Evolutionary conservation across 495 filamentous ascomycete species (phyloP).

Genomic region (Penicillium malachiteum): DNA sequence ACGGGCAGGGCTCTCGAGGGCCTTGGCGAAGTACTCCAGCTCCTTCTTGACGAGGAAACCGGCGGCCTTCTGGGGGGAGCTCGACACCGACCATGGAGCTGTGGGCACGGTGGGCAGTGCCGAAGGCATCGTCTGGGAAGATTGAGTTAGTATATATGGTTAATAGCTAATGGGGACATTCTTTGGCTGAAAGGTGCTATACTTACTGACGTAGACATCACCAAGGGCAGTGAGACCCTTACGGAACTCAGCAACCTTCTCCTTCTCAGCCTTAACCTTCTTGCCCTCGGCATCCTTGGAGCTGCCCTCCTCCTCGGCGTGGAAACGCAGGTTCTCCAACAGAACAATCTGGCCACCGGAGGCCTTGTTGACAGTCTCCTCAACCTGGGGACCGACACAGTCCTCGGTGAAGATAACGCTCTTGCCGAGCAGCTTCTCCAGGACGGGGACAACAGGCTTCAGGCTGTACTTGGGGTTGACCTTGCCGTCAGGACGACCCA

Average conservation of each 20-base stretch:
- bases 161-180: neutral
- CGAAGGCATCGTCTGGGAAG: constrained; percentile 87
- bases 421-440: constrained; percentile 84
- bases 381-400: constrained; percentile 84
- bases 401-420: constrained; percentile 85
- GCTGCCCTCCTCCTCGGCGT: constrained; percentile 95
- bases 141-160: constrained; percentile 17
- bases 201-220: constrained; percentile 93
- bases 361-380: constrained; percentile 84
- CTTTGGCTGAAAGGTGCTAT: neutral
- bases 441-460: constrained; percentile 85
- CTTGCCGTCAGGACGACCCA: constrained; percentile 92
- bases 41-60: constrained; percentile 99
- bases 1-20: constrained; percentile 86
- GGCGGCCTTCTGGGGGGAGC: constrained; percentile 90
- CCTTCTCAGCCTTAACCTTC: constrained; percentile 97
- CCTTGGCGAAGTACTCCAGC: constrained; percentile 98
- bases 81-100: constrained; percentile 98
- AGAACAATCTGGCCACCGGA: constrained; percentile 82
- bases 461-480: constrained; percentile 88
- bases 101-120: constrained; percentile 96
- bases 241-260: constrained; percentile 86
- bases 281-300: constrained; percentile 88
- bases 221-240: constrained; percentile 92
- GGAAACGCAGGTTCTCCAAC: constrained; percentile 97